These are phyloP conservation scores for Monosporascus ibericus DNA, from an alignment of 2,329 filamentous ascomycete species.

Conservation along the genomic window DNA sequence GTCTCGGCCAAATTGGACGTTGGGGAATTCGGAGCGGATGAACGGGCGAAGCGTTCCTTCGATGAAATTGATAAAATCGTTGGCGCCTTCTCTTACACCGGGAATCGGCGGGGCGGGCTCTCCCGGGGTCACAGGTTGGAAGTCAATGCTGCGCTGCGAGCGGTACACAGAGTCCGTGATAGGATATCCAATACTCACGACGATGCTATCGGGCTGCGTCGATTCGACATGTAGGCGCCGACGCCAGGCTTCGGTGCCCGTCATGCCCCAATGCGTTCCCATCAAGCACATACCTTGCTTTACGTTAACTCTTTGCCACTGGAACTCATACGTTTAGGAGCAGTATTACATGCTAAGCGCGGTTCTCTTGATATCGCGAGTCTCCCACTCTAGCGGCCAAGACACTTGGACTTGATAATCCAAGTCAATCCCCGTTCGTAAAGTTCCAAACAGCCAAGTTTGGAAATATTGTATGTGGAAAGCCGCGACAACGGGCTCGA, in stretches of 20 bases:
- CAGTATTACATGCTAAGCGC: neutral
- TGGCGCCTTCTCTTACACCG: constrained; percentile 6
- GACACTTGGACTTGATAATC: constrained; percentile 10
- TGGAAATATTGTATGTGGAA: constrained; percentile 6
- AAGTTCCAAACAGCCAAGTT: constrained; percentile 11
- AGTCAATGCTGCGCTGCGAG: constrained; percentile 16
- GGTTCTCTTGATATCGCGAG: neutral
- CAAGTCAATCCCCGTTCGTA: constrained; percentile 7
- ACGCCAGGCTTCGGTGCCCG: constrained; percentile 19
- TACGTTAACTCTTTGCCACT: neutral
- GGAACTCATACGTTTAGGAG: neutral
- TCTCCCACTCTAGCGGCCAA: constrained; percentile 10
- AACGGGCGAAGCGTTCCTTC: constrained; percentile 15
- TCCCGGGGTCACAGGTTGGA: constrained; percentile 12
- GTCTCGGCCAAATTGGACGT: constrained; percentile 8
- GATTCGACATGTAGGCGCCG: constrained; percentile 17
- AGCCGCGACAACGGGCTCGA: constrained; percentile 5
- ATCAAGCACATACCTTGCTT: constrained; percentile 17
- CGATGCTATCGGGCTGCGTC: constrained; percentile 16
- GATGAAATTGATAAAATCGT: constrained; percentile 19
- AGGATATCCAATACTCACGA: constrained; percentile 22
- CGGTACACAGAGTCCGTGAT: constrained; percentile 17
- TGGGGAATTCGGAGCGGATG: constrained; percentile 13
- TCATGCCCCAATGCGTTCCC: constrained; percentile 20
- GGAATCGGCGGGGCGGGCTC: constrained; percentile 4